Percentiles rank a stretch among this genome's conserved stretches.
Evolutionary conservation across 805 yeast species (phyloP).

Genomic region (Yarrowia divulgata): DNA sequence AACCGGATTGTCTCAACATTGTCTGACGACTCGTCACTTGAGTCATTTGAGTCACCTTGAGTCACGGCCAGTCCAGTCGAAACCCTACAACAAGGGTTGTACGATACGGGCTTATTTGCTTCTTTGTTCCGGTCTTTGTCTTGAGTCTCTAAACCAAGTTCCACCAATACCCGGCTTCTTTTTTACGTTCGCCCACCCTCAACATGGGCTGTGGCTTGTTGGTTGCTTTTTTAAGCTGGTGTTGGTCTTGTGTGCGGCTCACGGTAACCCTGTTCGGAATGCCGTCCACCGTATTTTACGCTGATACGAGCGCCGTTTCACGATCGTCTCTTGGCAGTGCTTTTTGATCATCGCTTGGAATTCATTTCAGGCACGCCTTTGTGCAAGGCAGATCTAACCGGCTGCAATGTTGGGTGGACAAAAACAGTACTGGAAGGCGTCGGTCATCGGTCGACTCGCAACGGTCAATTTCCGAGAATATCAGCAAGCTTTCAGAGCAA

Average conservation of each 20-base stretch:
- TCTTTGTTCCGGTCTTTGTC: neutral
- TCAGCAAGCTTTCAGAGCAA: neutral
- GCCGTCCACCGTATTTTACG: neutral
- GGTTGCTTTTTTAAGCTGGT: neutral
- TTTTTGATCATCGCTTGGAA: neutral
- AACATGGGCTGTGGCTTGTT: neutral
- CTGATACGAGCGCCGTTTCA: neutral
- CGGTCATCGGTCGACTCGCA: neutral
- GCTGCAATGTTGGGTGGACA: too few relatives aligned
- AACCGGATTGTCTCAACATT: neutral
- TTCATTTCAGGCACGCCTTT: too few relatives aligned
- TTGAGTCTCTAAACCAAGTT: neutral
- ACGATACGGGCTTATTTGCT: neutral
- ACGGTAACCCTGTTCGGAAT: neutral
- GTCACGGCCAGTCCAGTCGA: neutral
- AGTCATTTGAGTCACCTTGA: constrained; percentile 23
- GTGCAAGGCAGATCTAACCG: too few relatives aligned
- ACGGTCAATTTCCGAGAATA: neutral
- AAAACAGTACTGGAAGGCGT: too few relatives aligned
- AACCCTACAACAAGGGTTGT: constrained; percentile 16
- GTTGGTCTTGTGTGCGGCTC: neutral
- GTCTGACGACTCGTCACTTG: neutral
- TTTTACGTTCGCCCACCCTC: neutral
- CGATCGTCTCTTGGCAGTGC: neutral
- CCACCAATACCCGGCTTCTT: neutral